Conservation (phyloP, 192 early-diverging fungal genomes). For the Glomus cerebriforme region DNA sequence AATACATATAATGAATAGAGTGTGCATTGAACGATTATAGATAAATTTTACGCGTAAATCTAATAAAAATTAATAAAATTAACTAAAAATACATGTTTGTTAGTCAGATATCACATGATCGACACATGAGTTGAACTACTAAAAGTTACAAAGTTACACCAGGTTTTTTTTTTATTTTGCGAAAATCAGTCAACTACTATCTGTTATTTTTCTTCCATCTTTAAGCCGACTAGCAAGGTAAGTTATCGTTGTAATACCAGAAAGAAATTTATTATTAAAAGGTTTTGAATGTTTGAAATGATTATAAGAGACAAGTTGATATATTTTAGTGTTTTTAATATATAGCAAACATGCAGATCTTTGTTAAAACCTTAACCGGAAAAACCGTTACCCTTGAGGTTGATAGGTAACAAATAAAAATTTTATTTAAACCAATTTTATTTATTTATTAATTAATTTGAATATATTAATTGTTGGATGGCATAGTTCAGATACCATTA, state of each 20-base stretch:
- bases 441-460: background rate
- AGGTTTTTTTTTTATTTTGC: no score
- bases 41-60: background rate
- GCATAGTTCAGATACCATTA: slow-evolving; percentile 69
- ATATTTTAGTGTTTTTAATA: background rate
- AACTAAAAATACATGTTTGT: background rate
- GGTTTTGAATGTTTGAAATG: no score
- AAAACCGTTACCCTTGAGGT: slow-evolving; percentile 82
- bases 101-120: background rate
- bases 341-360: slow-evolving; percentile 62
- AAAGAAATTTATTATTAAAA: no score
- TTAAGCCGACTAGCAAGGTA: no score
- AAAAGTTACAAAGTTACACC: no score
- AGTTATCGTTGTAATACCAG: no score
- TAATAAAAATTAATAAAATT: background rate
- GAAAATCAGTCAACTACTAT: no score
- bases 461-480: background rate
- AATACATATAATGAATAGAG: background rate
- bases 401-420: slow-evolving; percentile 43
- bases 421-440: background rate
- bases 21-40: background rate
- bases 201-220: no score
- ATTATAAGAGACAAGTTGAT: no score
- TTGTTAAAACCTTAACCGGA: slow-evolving; percentile 80
- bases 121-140: background rate